Percentiles rank a stretch among this genome's conserved stretches.
Evolutionary conservation across 2,329 filamentous ascomycete genomes (phyloP).

Genomic region (Fusarium brevicatenulatum): DNA sequence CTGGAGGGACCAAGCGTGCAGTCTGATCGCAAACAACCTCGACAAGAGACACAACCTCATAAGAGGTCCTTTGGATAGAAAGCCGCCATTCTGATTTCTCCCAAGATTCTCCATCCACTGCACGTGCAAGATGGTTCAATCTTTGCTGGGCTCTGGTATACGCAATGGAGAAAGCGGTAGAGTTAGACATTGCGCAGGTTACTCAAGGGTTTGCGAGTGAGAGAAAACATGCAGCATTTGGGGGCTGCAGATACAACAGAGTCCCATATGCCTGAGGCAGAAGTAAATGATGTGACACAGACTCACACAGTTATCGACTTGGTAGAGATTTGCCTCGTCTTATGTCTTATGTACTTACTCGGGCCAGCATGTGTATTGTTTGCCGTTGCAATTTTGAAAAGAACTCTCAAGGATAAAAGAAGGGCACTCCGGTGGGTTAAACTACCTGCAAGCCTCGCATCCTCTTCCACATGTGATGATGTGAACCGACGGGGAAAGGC

Average conservation of each 20-base stretch:
- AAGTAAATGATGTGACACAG: not conserved
- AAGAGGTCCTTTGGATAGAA: not conserved
- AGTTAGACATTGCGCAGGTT: not conserved
- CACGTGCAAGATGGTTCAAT: not conserved
- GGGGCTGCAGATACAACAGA: not conserved
- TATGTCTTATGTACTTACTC: not conserved
- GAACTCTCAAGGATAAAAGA: not conserved
- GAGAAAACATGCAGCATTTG: not conserved
- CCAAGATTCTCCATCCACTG: slow-evolving; percentile 2
- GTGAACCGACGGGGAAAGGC: not conserved
- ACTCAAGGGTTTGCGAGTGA: not conserved
- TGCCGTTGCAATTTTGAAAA: not conserved
- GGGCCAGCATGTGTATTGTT: not conserved
- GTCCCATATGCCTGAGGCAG: not conserved
- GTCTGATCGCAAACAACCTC: not conserved
- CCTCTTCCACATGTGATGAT: not conserved
- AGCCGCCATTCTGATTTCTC: not conserved
- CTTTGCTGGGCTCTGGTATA: slow-evolving; percentile 8
- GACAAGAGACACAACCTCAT: not conserved
- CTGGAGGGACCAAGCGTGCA: not conserved
- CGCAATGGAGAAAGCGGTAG: not conserved
- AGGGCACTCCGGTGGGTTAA: not conserved
- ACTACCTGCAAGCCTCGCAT: not conserved
- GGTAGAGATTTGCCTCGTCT: not conserved
- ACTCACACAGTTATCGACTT: not conserved